Evolutionary conservation across 768 basidiomycete genomes (phyloP).

Genomic region (Calocera cornea): DNA sequence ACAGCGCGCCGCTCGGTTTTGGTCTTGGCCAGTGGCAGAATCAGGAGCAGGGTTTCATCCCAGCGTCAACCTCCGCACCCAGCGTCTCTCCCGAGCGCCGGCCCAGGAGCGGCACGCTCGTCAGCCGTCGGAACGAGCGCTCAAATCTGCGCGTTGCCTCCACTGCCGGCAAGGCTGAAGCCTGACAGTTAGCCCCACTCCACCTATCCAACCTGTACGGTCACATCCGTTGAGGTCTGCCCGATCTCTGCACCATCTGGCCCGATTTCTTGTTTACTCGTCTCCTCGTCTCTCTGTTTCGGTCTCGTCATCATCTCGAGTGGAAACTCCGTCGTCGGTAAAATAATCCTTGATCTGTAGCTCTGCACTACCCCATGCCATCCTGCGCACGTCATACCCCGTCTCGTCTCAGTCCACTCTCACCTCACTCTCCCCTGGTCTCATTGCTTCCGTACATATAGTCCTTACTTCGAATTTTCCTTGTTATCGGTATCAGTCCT

Average conservation of each 20-base stretch:
- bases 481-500: not conserved
- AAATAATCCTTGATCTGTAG: not conserved
- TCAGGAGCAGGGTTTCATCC: not conserved
- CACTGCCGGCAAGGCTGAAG: not conserved
- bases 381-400: not conserved
- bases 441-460: not conserved
- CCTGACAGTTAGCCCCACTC: not conserved
- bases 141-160: not conserved
- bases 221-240: not conserved
- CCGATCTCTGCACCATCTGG: not conserved
- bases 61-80: not conserved
- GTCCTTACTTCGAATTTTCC: not conserved
- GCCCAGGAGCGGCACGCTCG: not conserved
- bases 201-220: not conserved
- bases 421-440: not conserved
- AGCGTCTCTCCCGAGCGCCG: not conserved
- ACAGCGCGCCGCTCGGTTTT: constrained; percentile 54
- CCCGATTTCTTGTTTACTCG: not conserved
- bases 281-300: not conserved
- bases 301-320: not conserved
- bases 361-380: not conserved
- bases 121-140: not conserved
- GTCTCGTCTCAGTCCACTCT: not conserved
- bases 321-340: not conserved
- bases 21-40: constrained; percentile 16